Percentiles rank a stretch among this genome's conserved stretches.
These are phyloP conservation scores for Aspergillus uvarum DNA, from an alignment of 2,329 filamentous ascomycete genomes.

Conservation along the genomic window DNA sequence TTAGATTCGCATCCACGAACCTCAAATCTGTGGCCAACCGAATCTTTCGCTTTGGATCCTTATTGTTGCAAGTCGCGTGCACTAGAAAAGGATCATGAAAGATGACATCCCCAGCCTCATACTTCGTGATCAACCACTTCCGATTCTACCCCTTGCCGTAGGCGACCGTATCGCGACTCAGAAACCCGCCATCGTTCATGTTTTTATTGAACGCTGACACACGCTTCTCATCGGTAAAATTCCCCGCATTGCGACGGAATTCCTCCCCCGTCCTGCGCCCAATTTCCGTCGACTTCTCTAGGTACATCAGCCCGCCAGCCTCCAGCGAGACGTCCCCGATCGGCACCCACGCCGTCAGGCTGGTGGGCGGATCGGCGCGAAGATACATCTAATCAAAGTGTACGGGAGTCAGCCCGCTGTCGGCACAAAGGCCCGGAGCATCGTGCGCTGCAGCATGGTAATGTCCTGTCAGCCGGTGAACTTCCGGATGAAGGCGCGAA, in stretches of 20 bases:
- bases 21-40: conserved; percentile 39
- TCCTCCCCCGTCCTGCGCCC: conserved; percentile 3
- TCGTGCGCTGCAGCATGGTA: too few species aligned
- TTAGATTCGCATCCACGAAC: conserved; percentile 41
- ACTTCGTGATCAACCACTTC: conserved; percentile 31
- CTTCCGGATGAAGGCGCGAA: too few species aligned
- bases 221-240: conserved; percentile 4
- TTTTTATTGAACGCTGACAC: conserved; percentile 24
- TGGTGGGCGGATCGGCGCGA: too few species aligned
- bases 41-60: conserved; percentile 37
- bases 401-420: too few species aligned
- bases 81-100: conserved; percentile 44
- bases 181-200: conserved; percentile 21
- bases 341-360: too few species aligned
- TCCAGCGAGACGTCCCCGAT: too few species aligned
- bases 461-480: too few species aligned
- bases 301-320: too few species aligned
- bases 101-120: conserved; percentile 35
- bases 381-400: too few species aligned
- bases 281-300: conserved; percentile 2
- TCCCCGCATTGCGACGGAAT: neutral
- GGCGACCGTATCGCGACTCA: conserved; percentile 18
- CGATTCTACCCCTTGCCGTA: conserved; percentile 26
- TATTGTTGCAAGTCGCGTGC: conserved; percentile 40
- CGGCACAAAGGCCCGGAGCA: too few species aligned